Conservation (phyloP, 2,329 filamentous ascomycete species). For the Ceratocystiopsis sp. region DNA sequence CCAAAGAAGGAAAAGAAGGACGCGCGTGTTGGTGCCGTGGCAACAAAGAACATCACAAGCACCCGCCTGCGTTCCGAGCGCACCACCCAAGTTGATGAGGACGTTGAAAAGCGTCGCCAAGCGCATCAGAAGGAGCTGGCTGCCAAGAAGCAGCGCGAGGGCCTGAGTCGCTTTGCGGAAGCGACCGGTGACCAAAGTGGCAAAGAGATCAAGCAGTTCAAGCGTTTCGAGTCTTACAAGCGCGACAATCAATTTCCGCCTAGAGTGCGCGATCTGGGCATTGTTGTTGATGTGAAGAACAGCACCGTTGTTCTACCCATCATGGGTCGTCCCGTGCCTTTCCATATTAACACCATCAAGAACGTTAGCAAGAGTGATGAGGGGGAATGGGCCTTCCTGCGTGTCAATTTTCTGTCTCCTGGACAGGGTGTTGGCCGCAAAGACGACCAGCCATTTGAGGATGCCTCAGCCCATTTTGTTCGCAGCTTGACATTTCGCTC, state of each 20-base stretch:
- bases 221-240: conserved; percentile 98
- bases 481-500: conserved; percentile 91
- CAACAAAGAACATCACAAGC: conserved; percentile 88
- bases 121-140: conserved; percentile 86
- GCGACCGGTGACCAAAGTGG: conserved; percentile 74
- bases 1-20: conserved; percentile 89
- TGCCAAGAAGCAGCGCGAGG: conserved; percentile 75
- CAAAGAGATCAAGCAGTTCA: conserved; percentile 93
- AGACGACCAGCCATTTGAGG: conserved; percentile 95
- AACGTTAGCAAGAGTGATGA: conserved; percentile 97
- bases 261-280: conserved; percentile 68
- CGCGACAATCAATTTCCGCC: conserved; percentile 83
- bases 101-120: conserved; percentile 69
- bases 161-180: conserved; percentile 70
- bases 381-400: conserved; percentile 79
- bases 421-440: conserved; percentile 94
- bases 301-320: conserved; percentile 83
- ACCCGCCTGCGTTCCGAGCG: conserved; percentile 84
- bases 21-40: conserved; percentile 66
- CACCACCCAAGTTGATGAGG: conserved; percentile 73
- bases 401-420: conserved; percentile 94
- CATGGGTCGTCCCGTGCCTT: conserved; percentile 92
- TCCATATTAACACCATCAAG: conserved; percentile 96
- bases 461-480: conserved; percentile 88
- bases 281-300: conserved; percentile 83